Base-by-base conservation (phyloP, 441 rosid genomes). In the Omphalea diandra region DNA sequence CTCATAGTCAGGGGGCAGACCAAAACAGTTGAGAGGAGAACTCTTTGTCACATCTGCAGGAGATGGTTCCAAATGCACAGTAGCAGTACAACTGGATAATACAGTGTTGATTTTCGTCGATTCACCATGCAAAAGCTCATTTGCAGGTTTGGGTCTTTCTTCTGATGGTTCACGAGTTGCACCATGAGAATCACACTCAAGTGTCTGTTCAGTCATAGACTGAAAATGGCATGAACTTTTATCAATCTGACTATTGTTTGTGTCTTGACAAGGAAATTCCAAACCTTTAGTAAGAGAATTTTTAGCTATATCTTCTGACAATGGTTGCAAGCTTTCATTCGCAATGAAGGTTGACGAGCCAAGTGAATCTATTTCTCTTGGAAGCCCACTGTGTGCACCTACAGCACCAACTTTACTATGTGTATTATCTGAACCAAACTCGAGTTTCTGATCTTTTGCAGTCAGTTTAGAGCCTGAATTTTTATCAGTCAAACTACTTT, bases 1-100 rank as follows among this genome's bases (percentile, higher is more conserved):
- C 59, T 58, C 67, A 70, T 46, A 26, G 60, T 63, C 83, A 60
- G 33, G 74, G 70, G 72, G 72, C 62, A 61, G 53, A 69, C 57
- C 82, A 66, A 72, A 44, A 72, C 43, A 55, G 17, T 75, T 78
- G 56, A 55, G 50, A 76, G 64, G 41, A 73, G 73, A 44, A 41
- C 67, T 67, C 41, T n/a, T 41, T 26, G 50, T 71, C 56, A 63
- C 69, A 22, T 43, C 15, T 67, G 60, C 65, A 70, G 62, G 56
- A 31, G 41, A 57, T 22, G 14, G 31, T 60, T 63, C 80, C 31
- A 58, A 58, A 60, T 73, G 50, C 46, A 31, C 55, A 22, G 32
- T 14, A 17, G 74, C 35, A 29, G 17, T 55, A 69, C 65, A 67
- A 63, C 59, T 49, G 44, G 80, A 59, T 17, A 46, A 38, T 49